Percentiles rank a stretch among this genome's conserved stretches.
Conservation (phyloP, 768 basidiomycete species). For the Rhodotorula babjevae region DNA sequence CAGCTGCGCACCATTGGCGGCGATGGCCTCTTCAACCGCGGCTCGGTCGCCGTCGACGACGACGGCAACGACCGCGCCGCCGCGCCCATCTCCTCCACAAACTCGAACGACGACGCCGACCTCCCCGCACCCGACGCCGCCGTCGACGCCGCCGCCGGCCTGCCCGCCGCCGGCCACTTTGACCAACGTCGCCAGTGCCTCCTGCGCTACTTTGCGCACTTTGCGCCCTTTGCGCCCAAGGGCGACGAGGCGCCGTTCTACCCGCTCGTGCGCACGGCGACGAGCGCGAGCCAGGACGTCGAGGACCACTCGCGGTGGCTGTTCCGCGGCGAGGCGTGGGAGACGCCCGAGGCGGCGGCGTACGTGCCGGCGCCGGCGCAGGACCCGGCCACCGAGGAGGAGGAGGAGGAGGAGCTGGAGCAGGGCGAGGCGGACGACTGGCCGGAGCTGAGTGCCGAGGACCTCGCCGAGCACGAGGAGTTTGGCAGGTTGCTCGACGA, state of each 20-base stretch:
- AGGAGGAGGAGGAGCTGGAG: too few species aligned
- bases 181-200: slow-evolving; percentile 27
- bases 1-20: slow-evolving; percentile 30
- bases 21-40: slow-evolving; percentile 33
- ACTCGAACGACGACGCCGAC: neutral
- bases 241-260: neutral
- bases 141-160: neutral
- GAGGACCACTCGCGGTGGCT: slow-evolving; percentile 35
- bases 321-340: slow-evolving; percentile 26
- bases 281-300: slow-evolving; percentile 27
- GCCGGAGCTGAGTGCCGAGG: neutral
- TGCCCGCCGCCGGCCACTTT: slow-evolving; percentile 20
- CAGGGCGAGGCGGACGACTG: neutral
- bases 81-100: too few species aligned
- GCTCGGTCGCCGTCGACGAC: neutral
- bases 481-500: slow-evolving; percentile 20
- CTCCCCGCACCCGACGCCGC: neutral
- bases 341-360: slow-evolving; percentile 1
- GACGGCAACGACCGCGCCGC: neutral
- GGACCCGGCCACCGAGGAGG: neutral
- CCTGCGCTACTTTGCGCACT: slow-evolving; percentile 24
- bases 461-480: slow-evolving; percentile 5
- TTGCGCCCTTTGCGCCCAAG: slow-evolving; percentile 3
- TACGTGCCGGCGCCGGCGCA: neutral
- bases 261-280: slow-evolving; percentile 19